Evolutionary conservation across 2,329 filamentous ascomycete genomes (phyloP).

Genomic region (Hymenoscyphus infarciens): DNA sequence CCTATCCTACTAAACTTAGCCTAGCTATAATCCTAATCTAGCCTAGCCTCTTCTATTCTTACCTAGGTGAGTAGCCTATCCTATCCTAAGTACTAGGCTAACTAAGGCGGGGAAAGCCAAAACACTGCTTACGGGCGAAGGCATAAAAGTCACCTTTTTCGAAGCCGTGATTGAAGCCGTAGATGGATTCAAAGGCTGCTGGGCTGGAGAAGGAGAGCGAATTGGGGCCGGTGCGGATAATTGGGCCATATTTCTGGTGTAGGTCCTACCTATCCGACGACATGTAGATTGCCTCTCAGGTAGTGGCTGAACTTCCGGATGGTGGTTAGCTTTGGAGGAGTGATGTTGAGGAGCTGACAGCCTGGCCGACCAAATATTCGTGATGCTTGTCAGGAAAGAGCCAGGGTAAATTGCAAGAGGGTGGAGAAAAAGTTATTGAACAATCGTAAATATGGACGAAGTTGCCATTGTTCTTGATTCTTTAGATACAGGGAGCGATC

Average conservation of each 20-base stretch:
- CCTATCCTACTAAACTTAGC: no score
- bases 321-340: no score
- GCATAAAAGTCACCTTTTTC: conserved; percentile 15
- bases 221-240: conserved; percentile 25
- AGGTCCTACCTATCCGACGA: not conserved
- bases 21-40: no score
- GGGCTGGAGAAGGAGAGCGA: conserved; percentile 35
- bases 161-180: conserved; percentile 36
- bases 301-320: not conserved
- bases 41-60: no score
- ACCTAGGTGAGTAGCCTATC: no score
- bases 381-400: conserved; percentile 11
- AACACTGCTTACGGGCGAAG: conserved; percentile 14
- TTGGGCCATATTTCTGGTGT: conserved; percentile 11
- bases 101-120: no score
- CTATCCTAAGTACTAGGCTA: no score
- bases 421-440: conserved; percentile 8
- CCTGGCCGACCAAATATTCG: conserved; percentile 7
- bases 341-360: no score
- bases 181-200: conserved; percentile 46
- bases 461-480: no score
- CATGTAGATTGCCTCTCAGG: not conserved
- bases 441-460: not conserved
- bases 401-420: conserved; percentile 13
- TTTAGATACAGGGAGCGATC: no score